Base-by-base conservation (phyloP, 805 yeast species). In the Saccharomycopsis sp. region DNA sequence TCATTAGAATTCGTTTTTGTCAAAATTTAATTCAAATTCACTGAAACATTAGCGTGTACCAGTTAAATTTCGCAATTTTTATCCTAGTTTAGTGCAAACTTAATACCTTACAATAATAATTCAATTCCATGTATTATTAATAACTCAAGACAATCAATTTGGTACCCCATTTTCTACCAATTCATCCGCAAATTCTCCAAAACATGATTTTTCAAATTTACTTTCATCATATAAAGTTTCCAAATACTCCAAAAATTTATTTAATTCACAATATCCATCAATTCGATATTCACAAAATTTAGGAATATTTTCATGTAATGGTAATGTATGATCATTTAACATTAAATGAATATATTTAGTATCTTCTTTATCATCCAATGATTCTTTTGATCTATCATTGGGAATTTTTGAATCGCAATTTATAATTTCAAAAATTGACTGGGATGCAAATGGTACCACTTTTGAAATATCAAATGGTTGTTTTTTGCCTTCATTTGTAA, bases 381-480 rank as follows among this genome's bases (percentile, higher is more conserved):
- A 26, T 32, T 38, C 34, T 5, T 39, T n/a, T 3, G 38, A 23
- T 19, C 50, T 37, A 34, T 43, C 37, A 14, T 13, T 26, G 20
- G 47, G 49, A 28, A 43, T 46, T 21, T 19, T 45, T n/a, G 34
- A 25, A 27, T 39, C 50, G 36, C 51, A 48, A 15, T 39, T 41
- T 34, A 48, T 48, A 31, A 46, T 34, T 36, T 48, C 51, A 31
- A 48, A 46, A 30, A 28, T 28, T 19, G 45, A 33, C 30, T 46
- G 46, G 21, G 51, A 48, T 17, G 45, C 51, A 28, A 46, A 48
- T 31, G 51, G 51, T 6, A 48, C 51, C n/a, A 46, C 44, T n/a
- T 30, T 33, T 4, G 50, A 46, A 13, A 44, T 21, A 32, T 44
- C 48, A 37, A 44, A 44, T 9, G 48, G 48, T n/a, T 44, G 48